Base-by-base conservation (phyloP, 2,329 filamentous ascomycete genomes). In the Thyridium curvatum region DNA sequence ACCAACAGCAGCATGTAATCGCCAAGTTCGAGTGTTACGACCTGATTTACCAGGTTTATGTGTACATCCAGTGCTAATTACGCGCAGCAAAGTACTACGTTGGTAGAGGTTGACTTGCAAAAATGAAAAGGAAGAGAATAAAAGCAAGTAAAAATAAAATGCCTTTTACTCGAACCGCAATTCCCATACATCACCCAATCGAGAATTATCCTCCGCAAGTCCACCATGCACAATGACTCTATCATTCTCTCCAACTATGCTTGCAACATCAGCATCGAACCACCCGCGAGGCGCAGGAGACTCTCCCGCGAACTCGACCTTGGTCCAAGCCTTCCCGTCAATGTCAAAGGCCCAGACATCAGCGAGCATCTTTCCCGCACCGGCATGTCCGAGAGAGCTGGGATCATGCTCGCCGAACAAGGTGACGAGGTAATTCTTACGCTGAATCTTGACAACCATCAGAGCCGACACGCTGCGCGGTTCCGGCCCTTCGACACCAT, bases 301-400 rank as follows among this genome's bases (percentile, higher is more conserved):
- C 13, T 51, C 50, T 8, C 38, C 43, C 4, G 45, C 43, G 4
- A 40, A 41, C 14, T 40, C 39, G 10, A 60, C 45, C 46, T 56
- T 54, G 1, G 42, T 40, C 59, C 59, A 60, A 30, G 43, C 42
- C 12, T 43, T 35, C 8, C 44, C 34, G 36, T 53, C 47, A 9
- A 67, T 40, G 41, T 65, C 59, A 41, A 60, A 68, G 3, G 54
- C 56, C 65, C 65, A 69, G 2, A 58, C 56, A 47, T 68, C 60
- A 5, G 48, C 41, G 13, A 62, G 52, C 55, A 68, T 66, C 41
- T 60, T 61, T 1, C 63, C 65, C 0, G 63, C 63, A 7, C 60
- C 62, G 3, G 54, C 59, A 31, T 67, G 62, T 4, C 64, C 64
- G 4, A 60, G 51, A 1, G 56, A 48, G 26, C 56, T 60, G 2